Conservation (phyloP, 140 eudicot genomes). For the Senecio squalidus region DNA sequence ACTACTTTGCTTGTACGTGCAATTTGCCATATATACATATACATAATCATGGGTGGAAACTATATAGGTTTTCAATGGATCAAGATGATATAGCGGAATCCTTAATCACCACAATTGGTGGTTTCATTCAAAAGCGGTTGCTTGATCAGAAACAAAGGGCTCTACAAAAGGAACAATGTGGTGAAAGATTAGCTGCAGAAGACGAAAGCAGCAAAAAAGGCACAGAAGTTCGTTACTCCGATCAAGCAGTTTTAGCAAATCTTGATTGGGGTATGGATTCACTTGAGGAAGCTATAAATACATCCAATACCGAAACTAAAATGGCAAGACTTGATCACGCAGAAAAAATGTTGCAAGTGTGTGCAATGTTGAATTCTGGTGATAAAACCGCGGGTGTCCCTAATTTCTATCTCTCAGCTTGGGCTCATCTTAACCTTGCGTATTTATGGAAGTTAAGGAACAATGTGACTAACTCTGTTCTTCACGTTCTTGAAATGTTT, state of each 20-base stretch:
- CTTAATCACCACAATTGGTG: constrained; percentile 49
- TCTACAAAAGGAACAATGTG: constrained; percentile 73
- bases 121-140: constrained; percentile 62
- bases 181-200: constrained; percentile 81
- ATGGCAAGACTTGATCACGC: constrained; percentile 74
- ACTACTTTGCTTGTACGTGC: not conserved
- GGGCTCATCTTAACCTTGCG: constrained; percentile 77
- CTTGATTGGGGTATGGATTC: constrained; percentile 89
- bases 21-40: not conserved
- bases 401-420: constrained; percentile 75
- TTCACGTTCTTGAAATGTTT: constrained; percentile 83
- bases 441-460: constrained; percentile 61
- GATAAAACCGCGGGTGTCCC: constrained; percentile 79
- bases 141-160: constrained; percentile 49
- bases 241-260: constrained; percentile 79
- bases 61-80: constrained; percentile 50
- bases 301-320: constrained; percentile 68
- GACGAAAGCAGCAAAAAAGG: constrained; percentile 38
- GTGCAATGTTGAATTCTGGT: constrained; percentile 68
- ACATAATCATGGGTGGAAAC: constrained; percentile 34
- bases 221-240: constrained; percentile 63
- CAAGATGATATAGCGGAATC: constrained; percentile 49
- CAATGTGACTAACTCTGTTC: constrained; percentile 48
- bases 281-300: constrained; percentile 72
- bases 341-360: constrained; percentile 81